Evolutionary conservation across 2,329 filamentous ascomycete genomes (phyloP).

Genomic region (Fusarium sp.): DNA sequence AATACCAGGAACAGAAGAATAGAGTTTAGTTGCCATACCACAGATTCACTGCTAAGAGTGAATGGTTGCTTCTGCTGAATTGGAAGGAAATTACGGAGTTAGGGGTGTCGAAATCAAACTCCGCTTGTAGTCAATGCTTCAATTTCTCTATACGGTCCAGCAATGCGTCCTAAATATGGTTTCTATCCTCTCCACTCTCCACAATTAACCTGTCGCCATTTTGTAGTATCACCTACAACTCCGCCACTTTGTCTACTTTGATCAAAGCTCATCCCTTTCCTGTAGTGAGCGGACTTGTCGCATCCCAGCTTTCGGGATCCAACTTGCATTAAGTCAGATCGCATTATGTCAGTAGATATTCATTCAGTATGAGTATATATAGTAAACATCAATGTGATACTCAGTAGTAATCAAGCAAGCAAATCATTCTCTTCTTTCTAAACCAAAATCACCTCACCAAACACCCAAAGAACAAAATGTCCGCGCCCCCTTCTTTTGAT

Average conservation of each 20-base stretch:
- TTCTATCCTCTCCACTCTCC: neutral
- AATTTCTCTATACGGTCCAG: too few species aligned
- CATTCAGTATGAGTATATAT: neutral
- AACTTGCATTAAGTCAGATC: neutral
- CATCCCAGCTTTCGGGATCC: neutral
- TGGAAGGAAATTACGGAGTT: neutral
- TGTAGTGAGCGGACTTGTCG: neutral
- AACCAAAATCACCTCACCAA: neutral
- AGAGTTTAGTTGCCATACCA: neutral
- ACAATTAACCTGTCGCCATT: neutral
- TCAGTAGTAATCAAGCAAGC: neutral
- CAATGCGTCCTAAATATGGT: neutral
- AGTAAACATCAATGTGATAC: rapidly evolving
- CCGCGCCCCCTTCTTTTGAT: neutral
- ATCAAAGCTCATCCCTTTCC: neutral
- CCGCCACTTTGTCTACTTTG: neutral
- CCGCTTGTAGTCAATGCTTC: neutral
- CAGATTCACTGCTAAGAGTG: neutral
- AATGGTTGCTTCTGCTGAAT: neutral
- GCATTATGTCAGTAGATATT: neutral
- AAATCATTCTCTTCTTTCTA: neutral
- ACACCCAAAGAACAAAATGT: neutral
- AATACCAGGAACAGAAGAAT: neutral
- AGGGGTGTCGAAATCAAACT: too few species aligned
- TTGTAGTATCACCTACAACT: neutral